These are phyloP conservation scores for Aurantiochytrium sp. DNA, from an alignment of 108 stramenopile genomes.

Conservation along the genomic window DNA sequence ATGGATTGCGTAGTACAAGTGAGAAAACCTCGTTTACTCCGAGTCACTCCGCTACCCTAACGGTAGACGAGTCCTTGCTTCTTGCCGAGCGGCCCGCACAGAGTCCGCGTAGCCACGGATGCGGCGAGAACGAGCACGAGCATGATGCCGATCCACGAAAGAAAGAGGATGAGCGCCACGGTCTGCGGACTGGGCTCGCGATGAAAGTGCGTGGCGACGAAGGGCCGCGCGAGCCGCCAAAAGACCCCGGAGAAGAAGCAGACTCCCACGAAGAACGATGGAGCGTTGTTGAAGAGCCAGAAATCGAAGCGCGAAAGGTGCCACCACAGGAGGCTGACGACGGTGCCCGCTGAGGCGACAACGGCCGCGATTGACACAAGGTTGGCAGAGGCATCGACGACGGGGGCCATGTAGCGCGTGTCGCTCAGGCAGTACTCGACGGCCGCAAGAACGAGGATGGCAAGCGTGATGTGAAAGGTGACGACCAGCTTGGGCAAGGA, in stretches of 20 bases:
- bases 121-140: neutral
- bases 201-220: neutral
- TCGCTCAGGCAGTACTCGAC: neutral
- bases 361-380: neutral
- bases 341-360: neutral
- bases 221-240: neutral
- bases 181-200: neutral
- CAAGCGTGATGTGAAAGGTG: neutral
- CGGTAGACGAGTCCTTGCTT: neutral
- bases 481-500: neutral
- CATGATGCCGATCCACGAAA: neutral
- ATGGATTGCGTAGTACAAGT: neutral
- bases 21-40: neutral
- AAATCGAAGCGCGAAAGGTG: neutral
- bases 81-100: neutral
- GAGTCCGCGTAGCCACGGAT: neutral
- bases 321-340: neutral
- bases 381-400: neutral
- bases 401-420: neutral
- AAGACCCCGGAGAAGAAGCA: neutral
- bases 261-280: neutral
- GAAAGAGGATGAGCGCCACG: neutral
- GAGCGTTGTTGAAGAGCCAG: neutral
- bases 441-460: neutral
- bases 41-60: neutral